Conservation (phyloP, 1,284 basidiomycete genomes). For the Laetiporus sulphureus region DNA sequence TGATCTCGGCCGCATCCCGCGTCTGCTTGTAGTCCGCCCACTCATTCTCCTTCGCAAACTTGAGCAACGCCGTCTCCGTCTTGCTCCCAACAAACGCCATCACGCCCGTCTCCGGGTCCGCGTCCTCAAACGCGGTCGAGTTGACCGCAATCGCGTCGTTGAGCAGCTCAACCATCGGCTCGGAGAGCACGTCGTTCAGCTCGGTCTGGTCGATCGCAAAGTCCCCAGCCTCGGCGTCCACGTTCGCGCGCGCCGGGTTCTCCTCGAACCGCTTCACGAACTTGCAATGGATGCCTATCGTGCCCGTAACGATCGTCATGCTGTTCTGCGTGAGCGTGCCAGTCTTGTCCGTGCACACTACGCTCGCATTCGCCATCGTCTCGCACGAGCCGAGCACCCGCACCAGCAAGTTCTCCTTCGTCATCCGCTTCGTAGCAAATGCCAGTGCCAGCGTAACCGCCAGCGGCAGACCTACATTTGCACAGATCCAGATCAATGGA, state of each 20-base stretch:
- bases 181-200: slow-evolving; percentile 60
- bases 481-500: neutral
- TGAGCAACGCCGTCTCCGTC: slow-evolving; percentile 91
- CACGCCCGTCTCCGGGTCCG: slow-evolving; percentile 58
- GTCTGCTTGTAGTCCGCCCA: slow-evolving; percentile 77
- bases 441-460: slow-evolving; percentile 95
- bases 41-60: slow-evolving; percentile 80
- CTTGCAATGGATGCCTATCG: slow-evolving; percentile 89
- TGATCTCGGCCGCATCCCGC: slow-evolving; percentile 61
- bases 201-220: slow-evolving; percentile 81
- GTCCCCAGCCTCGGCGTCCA: slow-evolving; percentile 68
- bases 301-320: slow-evolving; percentile 96
- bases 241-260: slow-evolving; percentile 73
- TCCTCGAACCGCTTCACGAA: slow-evolving; percentile 80
- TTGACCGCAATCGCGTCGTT: slow-evolving; percentile 90
- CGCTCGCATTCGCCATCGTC: slow-evolving; percentile 97
- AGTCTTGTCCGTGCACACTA: slow-evolving; percentile 96
- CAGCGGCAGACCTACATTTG: slow-evolving; percentile 72
- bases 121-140: slow-evolving; percentile 93
- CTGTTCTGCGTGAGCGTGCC: slow-evolving; percentile 90
- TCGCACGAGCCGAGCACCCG: slow-evolving; percentile 95
- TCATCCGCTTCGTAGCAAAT: slow-evolving; percentile 97
- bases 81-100: slow-evolving; percentile 86
- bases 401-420: slow-evolving; percentile 89
- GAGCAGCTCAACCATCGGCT: slow-evolving; percentile 62